Percentiles rank a stretch among this genome's conserved stretches.
Evolutionary conservation across 352 stramenopile species (phyloP).

Genomic region (Thalassiosira gravida): DNA sequence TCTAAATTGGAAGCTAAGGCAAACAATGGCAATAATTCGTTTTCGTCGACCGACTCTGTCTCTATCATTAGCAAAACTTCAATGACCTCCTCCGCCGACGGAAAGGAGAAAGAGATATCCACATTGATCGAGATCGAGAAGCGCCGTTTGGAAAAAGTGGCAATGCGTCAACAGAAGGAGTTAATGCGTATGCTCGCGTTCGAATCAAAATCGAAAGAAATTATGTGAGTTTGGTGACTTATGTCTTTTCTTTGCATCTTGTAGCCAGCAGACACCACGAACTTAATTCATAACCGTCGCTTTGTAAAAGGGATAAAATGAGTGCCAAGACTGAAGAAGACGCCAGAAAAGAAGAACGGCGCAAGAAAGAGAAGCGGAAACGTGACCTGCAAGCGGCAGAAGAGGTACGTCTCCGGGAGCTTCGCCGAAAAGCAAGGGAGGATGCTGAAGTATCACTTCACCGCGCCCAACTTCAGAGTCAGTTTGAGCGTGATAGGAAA

Average conservation of each 20-base stretch:
- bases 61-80: slow-evolving; percentile 26
- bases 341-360: slow-evolving; percentile 36
- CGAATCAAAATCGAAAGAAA: slow-evolving; percentile 46
- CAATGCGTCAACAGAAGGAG: slow-evolving; percentile 43
- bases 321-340: slow-evolving; percentile 35
- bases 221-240: too few species aligned
- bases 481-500: slow-evolving; percentile 45
- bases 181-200: slow-evolving; percentile 32
- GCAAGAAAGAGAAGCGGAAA: slow-evolving; percentile 47
- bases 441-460: slow-evolving; percentile 25
- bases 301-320: slow-evolving; percentile 33
- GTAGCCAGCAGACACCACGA: too few species aligned
- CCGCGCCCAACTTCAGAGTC: slow-evolving; percentile 27
- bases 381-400: slow-evolving; percentile 43
- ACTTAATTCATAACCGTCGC: too few species aligned
- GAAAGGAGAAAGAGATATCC: slow-evolving; percentile 27
- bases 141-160: slow-evolving; percentile 42
- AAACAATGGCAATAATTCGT: slow-evolving; percentile 15
- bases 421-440: slow-evolving; percentile 38
- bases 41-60: slow-evolving; percentile 19
- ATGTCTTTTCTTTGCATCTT: too few species aligned
- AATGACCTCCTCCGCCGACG: neutral
- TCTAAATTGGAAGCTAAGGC: slow-evolving; percentile 22
- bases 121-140: slow-evolving; percentile 49
- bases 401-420: slow-evolving; percentile 40